Percentiles rank a stretch among this genome's conserved stretches.
phyloP scores from a whole-genome alignment of 208 protist genomes.

The Trypanosoma lewisi region DNA sequence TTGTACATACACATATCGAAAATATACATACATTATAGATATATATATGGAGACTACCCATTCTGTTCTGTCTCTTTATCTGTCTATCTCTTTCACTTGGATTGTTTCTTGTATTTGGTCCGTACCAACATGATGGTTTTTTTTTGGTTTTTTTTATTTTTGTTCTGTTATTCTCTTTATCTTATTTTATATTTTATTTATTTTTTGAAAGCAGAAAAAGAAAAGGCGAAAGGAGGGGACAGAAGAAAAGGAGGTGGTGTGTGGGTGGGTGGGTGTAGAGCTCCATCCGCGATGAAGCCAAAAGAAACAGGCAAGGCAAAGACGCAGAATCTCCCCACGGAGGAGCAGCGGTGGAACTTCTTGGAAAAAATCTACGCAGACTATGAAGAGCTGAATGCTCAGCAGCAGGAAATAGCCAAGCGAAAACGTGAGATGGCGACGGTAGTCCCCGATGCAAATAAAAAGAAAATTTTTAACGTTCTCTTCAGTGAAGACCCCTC shows the following conservation, averaged over 20 bases:
- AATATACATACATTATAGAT: not conserved
- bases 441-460: slow-evolving; percentile 62
- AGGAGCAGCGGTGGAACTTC: slow-evolving; percentile 54
- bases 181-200: no score
- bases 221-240: not conserved
- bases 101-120: not conserved
- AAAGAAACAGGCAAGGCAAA: not conserved
- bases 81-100: slow-evolving; percentile 2
- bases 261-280: not conserved
- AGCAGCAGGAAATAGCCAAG: slow-evolving; percentile 55
- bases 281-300: not conserved
- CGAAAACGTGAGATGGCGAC: slow-evolving; percentile 50
- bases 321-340: slow-evolving; percentile 4
- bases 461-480: slow-evolving; percentile 55
- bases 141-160: not conserved
- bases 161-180: not conserved
- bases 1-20: not conserved
- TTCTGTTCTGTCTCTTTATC: not conserved
- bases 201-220: not conserved
- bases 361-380: slow-evolving; percentile 67
- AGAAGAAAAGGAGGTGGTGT: not conserved
- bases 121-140: no score
- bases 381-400: slow-evolving; percentile 66
- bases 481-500: slow-evolving; percentile 28
- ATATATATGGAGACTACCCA: not conserved